phyloP scores from a whole-genome alignment of 1,284 basidiomycete species.

The Ceratobasidium sp. region DNA sequence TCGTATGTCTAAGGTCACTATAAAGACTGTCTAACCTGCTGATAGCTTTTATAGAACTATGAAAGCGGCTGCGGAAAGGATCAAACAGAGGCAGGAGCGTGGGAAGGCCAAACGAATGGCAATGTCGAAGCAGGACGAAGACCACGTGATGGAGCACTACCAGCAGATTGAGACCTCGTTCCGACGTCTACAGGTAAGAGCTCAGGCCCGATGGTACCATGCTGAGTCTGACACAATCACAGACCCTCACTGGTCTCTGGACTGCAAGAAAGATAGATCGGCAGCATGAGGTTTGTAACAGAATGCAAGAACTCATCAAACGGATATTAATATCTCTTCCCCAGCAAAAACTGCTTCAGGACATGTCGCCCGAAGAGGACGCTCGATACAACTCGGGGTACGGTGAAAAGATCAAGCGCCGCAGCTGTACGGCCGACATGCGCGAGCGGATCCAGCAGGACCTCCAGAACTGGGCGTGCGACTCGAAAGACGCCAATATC shows the following conservation, averaged over 20 bases:
- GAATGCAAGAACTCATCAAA: not conserved
- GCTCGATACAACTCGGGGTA: not conserved
- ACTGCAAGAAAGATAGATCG: not conserved
- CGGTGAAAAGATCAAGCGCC: not conserved
- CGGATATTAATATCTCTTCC: not conserved
- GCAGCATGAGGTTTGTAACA: not conserved
- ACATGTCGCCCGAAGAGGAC: not conserved
- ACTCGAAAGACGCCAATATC: not conserved
- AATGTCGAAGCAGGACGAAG: too few relatives aligned
- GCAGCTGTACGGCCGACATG: conserved; percentile 40
- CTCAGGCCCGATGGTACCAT: not conserved
- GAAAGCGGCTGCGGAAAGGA: too few relatives aligned
- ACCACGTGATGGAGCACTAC: not conserved
- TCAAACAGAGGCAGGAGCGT: too few relatives aligned
- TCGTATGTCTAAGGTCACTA: too few relatives aligned
- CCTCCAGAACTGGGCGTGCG: not conserved
- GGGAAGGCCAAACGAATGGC: too few relatives aligned
- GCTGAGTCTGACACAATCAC: not conserved
- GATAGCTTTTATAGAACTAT: too few relatives aligned
- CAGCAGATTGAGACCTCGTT: not conserved
- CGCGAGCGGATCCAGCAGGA: conserved; percentile 37
- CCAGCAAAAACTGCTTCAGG: not conserved
- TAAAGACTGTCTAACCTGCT: too few relatives aligned
- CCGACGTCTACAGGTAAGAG: not conserved
- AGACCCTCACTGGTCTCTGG: not conserved